Conservation (phyloP, 2,329 filamentous ascomycete genomes). For the Diplodia scrobiculata region DNA sequence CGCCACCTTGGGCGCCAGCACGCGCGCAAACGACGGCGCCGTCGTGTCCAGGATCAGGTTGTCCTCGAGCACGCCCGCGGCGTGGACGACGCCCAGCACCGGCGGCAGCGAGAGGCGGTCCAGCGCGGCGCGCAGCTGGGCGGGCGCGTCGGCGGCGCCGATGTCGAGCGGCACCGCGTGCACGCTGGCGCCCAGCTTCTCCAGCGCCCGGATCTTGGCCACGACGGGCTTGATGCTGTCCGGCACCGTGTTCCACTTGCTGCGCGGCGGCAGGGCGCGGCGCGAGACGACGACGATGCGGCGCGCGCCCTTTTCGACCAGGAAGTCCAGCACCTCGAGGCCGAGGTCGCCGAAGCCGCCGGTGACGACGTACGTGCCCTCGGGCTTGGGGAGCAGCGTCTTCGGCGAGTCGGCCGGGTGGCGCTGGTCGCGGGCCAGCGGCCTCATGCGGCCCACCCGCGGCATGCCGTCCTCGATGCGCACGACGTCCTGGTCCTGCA, state of each 20-base stretch:
- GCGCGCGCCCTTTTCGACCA: slow-evolving; percentile 48
- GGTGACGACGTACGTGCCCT: slow-evolving; percentile 51
- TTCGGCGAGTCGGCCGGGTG: slow-evolving; percentile 21
- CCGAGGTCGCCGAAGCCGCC: slow-evolving; percentile 49
- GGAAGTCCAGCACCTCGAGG: slow-evolving; percentile 43
- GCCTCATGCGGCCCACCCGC: slow-evolving; percentile 40
- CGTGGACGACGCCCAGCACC: slow-evolving; percentile 49
- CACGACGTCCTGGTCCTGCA: slow-evolving; percentile 44
- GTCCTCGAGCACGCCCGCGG: slow-evolving; percentile 46
- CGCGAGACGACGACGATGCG: slow-evolving; percentile 49
- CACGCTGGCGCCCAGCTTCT: slow-evolving; percentile 38
- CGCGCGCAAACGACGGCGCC: slow-evolving; percentile 37
- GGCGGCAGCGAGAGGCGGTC: slow-evolving; percentile 45
- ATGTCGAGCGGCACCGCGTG: slow-evolving; percentile 45
- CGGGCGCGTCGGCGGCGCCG: slow-evolving; percentile 32
- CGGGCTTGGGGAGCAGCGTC: slow-evolving; percentile 34
- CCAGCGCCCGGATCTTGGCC: slow-evolving; percentile 32
- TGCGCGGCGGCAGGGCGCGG: slow-evolving; percentile 43
- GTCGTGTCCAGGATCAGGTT: slow-evolving; percentile 43
- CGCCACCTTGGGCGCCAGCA: slow-evolving; percentile 42
- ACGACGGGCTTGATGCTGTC: slow-evolving; percentile 31
- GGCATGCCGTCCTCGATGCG: slow-evolving; percentile 47
- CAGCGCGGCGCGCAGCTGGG: slow-evolving; percentile 34
- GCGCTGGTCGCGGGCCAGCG: slow-evolving; percentile 33
- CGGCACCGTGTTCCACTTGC: slow-evolving; percentile 35